Evolutionary conservation across 371 early-diverging fungal species (phyloP), one percentile per base, ranked within the genome.

Genomic region (Actinomortierella wolfii): DNA sequence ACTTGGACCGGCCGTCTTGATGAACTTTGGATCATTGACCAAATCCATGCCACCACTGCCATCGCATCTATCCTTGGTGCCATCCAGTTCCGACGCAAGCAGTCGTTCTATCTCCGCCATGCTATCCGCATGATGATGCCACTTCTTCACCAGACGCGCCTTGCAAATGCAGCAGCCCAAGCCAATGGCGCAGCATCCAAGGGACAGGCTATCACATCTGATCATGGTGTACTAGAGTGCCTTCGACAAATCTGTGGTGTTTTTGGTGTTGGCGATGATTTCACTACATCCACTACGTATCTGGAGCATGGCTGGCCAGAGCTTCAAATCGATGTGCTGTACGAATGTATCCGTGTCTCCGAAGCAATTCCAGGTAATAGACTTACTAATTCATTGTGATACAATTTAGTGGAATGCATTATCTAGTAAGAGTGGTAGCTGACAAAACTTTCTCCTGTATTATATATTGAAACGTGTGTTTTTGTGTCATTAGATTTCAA

Each of bases 231-330:
- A n/a, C 65, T 92, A 7, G 83, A 84, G 34, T 85, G 87, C 44
- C 56, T 92, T 57, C 83, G 83, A n/a, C 78, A 81, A 39, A 81
- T 91, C 14, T 87, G 89, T 60, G 86, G 86, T 44, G 83, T 87
- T 0, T 85, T 87, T 68, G 91, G 91, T 3, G 79, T 92, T 29
- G 87, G 88, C 57, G 84, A 84, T 68, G 77, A 69, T 25, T 74
- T 59, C 20, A 49, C 52, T 46, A 61, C 58, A 39, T 74, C 58
- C 61, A 85, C 76, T 64, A 82, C 26, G 76, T 86, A 48, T 79
- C 80, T 71, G 85, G 86, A 57, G 76, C 79, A 59, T 64, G 94
- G 94, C 2, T 93, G 94, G 94, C 89, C 91, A 8, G 83, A 76
- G 20, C 67, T 94, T 23, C 93, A 92, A 66, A 87, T 91, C 29